These are phyloP conservation scores for Kurtzmaniella quercitrusa DNA, from an alignment of 1,139 yeast species.

Conservation along the genomic window DNA sequence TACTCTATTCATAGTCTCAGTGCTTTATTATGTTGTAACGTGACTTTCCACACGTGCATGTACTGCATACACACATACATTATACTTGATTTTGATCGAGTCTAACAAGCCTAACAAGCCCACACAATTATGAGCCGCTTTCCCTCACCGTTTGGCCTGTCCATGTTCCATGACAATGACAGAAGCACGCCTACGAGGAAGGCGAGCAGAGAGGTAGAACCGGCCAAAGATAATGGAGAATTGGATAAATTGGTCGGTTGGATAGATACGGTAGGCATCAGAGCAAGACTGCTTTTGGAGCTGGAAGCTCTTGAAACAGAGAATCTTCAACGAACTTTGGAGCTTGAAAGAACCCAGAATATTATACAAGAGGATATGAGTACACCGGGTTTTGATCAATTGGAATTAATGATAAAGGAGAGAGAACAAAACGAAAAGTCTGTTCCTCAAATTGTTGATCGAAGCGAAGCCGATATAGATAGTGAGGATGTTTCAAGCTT, in stretches of 20 bases:
- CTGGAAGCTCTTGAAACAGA: slow-evolving; percentile 35
- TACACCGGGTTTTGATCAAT: slow-evolving; percentile 33
- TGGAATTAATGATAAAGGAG: slow-evolving; percentile 24
- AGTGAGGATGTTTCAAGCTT: neutral
- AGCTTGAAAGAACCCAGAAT: slow-evolving; percentile 22
- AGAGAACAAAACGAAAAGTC: slow-evolving; percentile 12
- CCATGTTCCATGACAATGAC: slow-evolving; percentile 1
- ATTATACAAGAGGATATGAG: slow-evolving; percentile 28
- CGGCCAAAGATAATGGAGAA: slow-evolving; percentile 3
- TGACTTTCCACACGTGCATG: neutral
- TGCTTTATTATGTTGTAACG: too few relatives aligned
- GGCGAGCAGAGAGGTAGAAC: neutral
- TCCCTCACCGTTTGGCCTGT: slow-evolving; percentile 6
- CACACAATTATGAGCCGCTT: neutral
- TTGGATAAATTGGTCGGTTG: slow-evolving; percentile 44
- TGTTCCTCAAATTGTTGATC: too few relatives aligned
- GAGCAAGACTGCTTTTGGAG: slow-evolving; percentile 38
- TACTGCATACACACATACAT: neutral
- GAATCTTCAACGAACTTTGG: slow-evolving; percentile 24
- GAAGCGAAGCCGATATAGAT: too few relatives aligned
- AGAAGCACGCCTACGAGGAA: neutral
- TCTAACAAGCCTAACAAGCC: neutral
- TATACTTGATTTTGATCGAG: neutral
- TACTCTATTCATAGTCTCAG: too few relatives aligned
- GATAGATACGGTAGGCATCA: slow-evolving; percentile 45